A percentile compares a stretch with the other conserved stretches of the same genome.
Evolutionary conservation across 495 filamentous ascomycete genomes (phyloP).

Genomic region (Entonaema liquescens): DNA sequence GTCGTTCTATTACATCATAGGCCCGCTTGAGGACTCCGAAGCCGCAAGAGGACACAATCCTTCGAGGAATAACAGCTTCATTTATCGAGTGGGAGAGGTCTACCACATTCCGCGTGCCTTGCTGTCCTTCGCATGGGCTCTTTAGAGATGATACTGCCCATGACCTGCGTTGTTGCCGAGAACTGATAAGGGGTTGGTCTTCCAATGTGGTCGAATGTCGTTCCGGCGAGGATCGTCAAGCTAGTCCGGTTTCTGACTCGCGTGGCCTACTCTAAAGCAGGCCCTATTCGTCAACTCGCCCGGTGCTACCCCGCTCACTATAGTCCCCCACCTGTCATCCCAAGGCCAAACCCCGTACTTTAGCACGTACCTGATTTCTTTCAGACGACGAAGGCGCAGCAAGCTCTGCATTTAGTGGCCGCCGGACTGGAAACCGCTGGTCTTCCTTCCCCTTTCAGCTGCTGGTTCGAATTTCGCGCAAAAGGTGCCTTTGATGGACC

Average conservation of each 20-base stretch:
- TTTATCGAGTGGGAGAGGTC: not conserved
- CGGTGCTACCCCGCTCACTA: constrained; percentile 39
- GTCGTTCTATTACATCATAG: constrained; percentile 30
- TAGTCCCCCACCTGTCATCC: constrained; percentile 30
- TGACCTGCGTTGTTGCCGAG: constrained; percentile 3
- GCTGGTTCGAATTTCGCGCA: constrained; percentile 34
- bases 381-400: constrained; percentile 29
- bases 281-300: constrained; percentile 35
- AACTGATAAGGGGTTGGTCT: constrained; percentile 11
- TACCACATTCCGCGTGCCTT: not conserved
- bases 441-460: not conserved
- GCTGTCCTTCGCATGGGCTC: not conserved
- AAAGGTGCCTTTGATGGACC: constrained; percentile 16
- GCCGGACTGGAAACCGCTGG: constrained; percentile 13
- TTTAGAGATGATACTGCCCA: not conserved
- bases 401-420: constrained; percentile 34
- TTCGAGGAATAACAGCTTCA: not conserved
- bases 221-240: constrained; percentile 35
- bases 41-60: not conserved
- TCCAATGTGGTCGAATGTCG: constrained; percentile 35
- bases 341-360: constrained; percentile 27
- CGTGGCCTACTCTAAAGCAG: constrained; percentile 32
- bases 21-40: not conserved
- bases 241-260: constrained; percentile 40
- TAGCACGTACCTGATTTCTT: constrained; percentile 19